A percentile compares a stretch with the other conserved stretches of the same genome.
These are phyloP conservation scores for Nelumbo lutea DNA, from an alignment of 164 flowering plant genomes.

Conservation along the genomic window DNA sequence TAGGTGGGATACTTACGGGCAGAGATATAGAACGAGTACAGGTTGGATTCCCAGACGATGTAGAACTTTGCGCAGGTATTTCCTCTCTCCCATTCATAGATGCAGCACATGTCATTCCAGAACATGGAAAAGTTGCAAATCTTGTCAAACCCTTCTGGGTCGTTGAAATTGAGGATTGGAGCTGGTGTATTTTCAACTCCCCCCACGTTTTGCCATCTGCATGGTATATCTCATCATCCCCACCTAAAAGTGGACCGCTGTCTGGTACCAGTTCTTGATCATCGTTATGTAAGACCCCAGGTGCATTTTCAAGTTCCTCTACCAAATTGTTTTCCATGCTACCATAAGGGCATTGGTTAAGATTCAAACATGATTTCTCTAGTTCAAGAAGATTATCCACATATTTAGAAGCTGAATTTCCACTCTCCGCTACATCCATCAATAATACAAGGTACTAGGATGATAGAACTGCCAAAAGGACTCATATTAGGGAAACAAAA, in stretches of 20 bases:
- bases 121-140: constrained; percentile 36
- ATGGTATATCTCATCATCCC: background rate
- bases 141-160: constrained; percentile 26
- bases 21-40: constrained; percentile 29
- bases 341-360: background rate
- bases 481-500: background rate
- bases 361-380: constrained; percentile 1
- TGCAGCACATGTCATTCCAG: constrained; percentile 11
- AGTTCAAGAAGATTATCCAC: constrained; percentile 3
- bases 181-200: constrained; percentile 8
- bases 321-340: background rate
- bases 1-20: constrained; percentile 38
- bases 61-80: constrained; percentile 2
- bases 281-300: constrained; percentile 21
- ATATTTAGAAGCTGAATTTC: constrained; percentile 10
- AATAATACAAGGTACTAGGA: constrained; percentile 4
- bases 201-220: constrained; percentile 1
- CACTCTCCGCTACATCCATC: constrained; percentile 19
- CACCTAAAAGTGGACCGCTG: constrained; percentile 1
- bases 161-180: background rate
- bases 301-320: constrained; percentile 25
- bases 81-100: constrained; percentile 19
- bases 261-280: constrained; percentile 11
- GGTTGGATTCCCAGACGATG: constrained; percentile 3
- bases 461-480: constrained; percentile 20